phyloP scores from a whole-genome alignment of 2,329 filamentous ascomycete genomes.

The Pyrenophora seminiperda region DNA sequence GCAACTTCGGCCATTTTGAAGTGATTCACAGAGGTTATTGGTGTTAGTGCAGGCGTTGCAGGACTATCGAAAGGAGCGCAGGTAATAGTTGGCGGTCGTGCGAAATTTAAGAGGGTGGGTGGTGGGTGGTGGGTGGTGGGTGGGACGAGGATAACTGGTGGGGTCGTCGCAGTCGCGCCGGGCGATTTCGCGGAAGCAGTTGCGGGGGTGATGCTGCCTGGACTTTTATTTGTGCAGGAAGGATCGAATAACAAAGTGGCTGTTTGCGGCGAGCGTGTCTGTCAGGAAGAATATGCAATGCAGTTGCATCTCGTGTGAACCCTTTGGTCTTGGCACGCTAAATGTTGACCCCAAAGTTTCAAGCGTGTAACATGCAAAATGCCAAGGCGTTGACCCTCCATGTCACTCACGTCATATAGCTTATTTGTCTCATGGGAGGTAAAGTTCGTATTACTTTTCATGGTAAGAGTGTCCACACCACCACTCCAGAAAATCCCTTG shows the following conservation, averaged over 20 bases:
- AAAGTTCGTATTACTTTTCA: not conserved
- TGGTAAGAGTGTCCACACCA: conserved; percentile 25
- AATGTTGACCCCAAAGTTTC: conserved; percentile 18
- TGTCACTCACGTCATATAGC: conserved; percentile 13
- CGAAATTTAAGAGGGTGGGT: conserved; percentile 21
- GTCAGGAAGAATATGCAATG: conserved; percentile 35
- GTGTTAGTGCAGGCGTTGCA: conserved; percentile 4
- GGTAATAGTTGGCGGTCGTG: conserved; percentile 16
- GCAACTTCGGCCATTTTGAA: conserved; percentile 46
- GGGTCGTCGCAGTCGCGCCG: conserved; percentile 41
- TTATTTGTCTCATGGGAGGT: not conserved
- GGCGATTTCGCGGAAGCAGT: conserved; percentile 37
- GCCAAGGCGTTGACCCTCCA: conserved; percentile 12
- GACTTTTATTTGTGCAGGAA: conserved; percentile 17
- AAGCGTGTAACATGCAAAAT: conserved; percentile 6
- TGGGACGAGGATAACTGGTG: conserved; percentile 19
- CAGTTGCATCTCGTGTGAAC: conserved; percentile 24
- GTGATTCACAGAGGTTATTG: conserved; percentile 8
- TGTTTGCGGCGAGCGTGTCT: conserved; percentile 25
- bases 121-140: conserved; percentile 25
- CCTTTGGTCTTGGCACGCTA: conserved; percentile 22
- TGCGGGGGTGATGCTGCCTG: conserved; percentile 24
- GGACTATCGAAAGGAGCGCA: not conserved
- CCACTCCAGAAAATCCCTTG: conserved; percentile 20
- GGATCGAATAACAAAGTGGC: conserved; percentile 17